Evolutionary conservation across 441 rosid genomes (phyloP), one percentile per base, ranked within the genome.

Genomic region (Metrosideros polymorpha): DNA sequence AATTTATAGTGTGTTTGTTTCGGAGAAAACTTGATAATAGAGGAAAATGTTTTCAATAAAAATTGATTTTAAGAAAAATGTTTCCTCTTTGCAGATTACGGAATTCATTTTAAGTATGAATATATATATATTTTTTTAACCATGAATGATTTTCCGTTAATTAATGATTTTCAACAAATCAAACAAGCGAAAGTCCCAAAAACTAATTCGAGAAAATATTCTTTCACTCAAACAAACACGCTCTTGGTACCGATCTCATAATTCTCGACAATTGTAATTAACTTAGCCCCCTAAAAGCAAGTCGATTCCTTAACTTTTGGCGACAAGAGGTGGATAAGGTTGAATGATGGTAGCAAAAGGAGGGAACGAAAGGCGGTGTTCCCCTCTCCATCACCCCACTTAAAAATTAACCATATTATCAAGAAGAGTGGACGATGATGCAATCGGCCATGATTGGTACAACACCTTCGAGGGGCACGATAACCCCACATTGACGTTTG

Each of bases 91-190:
- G 14, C 5, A 13, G 0, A 59, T 59, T 14, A 59, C 5, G 30
- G 10, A 7, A 29, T 29, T 59, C 22, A 17, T 29, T 14, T 29
- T 59, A 29, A 29, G 15, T 5, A 15, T 14, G 1, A 30, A 59
- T 7, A 29, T 17, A n/a, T n/a, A n/a, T n/a, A n/a, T n/a, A n/a
- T 7, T 59, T 59, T 2, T 59, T 59, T 4, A 7, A 29, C 0
- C 5, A 0, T 0, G 3, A 3, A 29, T 14, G 71, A 30, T 59
- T 15, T 59, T 0, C 2, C 10, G 5, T 59, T 29, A 1, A 29
- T 22, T 59, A 29, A 27, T 29, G 6, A 56, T 27, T 57, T 29
- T 57, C 13, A 6, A 7, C 63, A 57, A 57, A 56, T 7, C 6
- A 56, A 56, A 2, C 13, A 0, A 30, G 29, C 27, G 17, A n/a